Evolutionary conservation across 2,329 filamentous ascomycete species (phyloP).

Genomic region (Penicillium verrucosum): DNA sequence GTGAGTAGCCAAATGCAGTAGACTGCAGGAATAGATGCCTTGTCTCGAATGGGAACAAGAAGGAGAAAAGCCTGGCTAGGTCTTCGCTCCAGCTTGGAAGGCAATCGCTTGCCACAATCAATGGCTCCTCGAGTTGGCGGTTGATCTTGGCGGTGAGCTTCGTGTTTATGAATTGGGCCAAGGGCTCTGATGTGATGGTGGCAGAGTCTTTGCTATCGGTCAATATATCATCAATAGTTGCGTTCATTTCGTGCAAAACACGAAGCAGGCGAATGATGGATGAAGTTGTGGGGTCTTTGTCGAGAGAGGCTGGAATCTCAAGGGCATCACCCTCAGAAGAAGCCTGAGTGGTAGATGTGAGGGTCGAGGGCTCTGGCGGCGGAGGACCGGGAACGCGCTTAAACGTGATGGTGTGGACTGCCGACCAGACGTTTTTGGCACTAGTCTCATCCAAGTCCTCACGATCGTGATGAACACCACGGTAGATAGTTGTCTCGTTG

Average conservation of each 20-base stretch:
- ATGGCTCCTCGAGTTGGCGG: slow-evolving; percentile 88
- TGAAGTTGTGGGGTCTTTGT: slow-evolving; percentile 77
- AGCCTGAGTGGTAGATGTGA: slow-evolving; percentile 53
- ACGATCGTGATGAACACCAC: slow-evolving; percentile 76
- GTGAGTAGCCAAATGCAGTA: slow-evolving; percentile 94
- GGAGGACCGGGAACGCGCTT: slow-evolving; percentile 80
- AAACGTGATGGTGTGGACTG: slow-evolving; percentile 88
- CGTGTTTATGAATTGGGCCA: slow-evolving; percentile 96
- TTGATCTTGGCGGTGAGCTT: slow-evolving; percentile 98
- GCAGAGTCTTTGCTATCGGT: slow-evolving; percentile 70
- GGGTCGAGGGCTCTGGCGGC: slow-evolving; percentile 65
- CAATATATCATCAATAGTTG: slow-evolving; percentile 87
- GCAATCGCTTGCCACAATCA: slow-evolving; percentile 96
- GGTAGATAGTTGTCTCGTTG: slow-evolving; percentile 93
- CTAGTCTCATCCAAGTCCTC: slow-evolving; percentile 61
- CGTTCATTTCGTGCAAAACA: slow-evolving; percentile 87
- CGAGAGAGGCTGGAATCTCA: slow-evolving; percentile 72
- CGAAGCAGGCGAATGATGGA: slow-evolving; percentile 85
- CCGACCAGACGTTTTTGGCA: slow-evolving; percentile 80
- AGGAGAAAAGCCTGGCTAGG: slow-evolving; percentile 86
- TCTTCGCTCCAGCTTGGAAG: slow-evolving; percentile 96
- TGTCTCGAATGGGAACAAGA: slow-evolving; percentile 97
- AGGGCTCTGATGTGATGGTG: slow-evolving; percentile 72
- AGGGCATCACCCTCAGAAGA: slow-evolving; percentile 53
- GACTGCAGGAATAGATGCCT: slow-evolving; percentile 95